Base-by-base conservation (phyloP, 169 alveolate genomes). In the Eimeria necatrix region DNA sequence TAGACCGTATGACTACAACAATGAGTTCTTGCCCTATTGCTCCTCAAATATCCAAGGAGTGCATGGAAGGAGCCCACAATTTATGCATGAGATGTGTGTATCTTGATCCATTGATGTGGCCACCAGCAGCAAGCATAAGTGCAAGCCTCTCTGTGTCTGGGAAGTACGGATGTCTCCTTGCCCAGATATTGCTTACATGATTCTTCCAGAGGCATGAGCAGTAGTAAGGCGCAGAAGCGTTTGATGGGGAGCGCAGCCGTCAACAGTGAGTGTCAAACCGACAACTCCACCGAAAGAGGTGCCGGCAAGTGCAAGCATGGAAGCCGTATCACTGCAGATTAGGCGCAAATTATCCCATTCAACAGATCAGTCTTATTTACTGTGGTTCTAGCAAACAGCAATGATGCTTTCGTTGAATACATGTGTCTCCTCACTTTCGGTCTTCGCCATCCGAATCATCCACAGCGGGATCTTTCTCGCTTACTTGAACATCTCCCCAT, bases 371-470 rank as follows among this genome's bases (percentile, higher is more conserved):
- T 16, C 26, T 10, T 4, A 14, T 46, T 22, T 41, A 16, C 56
- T 7, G 51, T 12, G 20, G 26, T 46, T 59, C 24, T 16, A 0
- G 4, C 61, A 76, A 20, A n/a, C 9, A 20, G 6, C 49, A 5
- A 61, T 8, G 4, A 12, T 53, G 90, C 41, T 9, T 22, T 81
- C 10, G 74, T 18, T 22, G 41, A 22, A 20, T 1, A 2, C 2
- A 46, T 2, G 61, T 49, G 4, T 20, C 16, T 49, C 48, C 86
- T 76, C 48, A 85, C 92, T 18, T 85, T 85, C 92, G 32, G 41
- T 85, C 92, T 49, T 85, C 92, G 41, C 92, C 92, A 53, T 85
- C 92, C 49, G 92, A 85, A 14, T 56, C 92, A 4, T 85, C 80
- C 49, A 78, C 26, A 16, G 92, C 76, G 32, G 59, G n/a, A 10